Evolutionary conservation across 2,329 filamentous ascomycete genomes (phyloP).

Genomic region (Lecanicillium sp.): DNA sequence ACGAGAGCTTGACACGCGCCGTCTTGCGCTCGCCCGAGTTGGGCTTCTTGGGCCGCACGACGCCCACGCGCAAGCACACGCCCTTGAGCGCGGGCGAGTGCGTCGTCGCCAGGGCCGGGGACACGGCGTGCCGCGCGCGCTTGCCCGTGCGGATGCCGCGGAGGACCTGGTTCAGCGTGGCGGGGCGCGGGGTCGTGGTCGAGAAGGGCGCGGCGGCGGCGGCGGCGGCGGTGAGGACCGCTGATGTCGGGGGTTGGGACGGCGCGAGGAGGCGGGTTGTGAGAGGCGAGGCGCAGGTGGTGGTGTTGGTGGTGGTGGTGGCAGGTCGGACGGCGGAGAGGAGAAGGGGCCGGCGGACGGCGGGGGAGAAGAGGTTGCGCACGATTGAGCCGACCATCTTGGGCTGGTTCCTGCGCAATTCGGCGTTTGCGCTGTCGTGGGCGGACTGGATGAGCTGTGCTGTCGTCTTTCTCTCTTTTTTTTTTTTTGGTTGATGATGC

Average conservation of each 20-base stretch:
- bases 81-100: constrained; percentile 82
- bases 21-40: constrained; percentile 97
- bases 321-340: constrained; percentile 17
- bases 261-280: constrained; percentile 15
- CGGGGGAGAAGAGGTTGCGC: constrained; percentile 30
- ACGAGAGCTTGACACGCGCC: constrained; percentile 82
- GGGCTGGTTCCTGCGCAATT: constrained; percentile 14
- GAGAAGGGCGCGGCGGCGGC: constrained; percentile 39
- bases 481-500: no score
- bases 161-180: constrained; percentile 69
- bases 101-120: constrained; percentile 68
- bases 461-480: background rate
- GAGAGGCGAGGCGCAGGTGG: constrained; percentile 34
- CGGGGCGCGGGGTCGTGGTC: constrained; percentile 48
- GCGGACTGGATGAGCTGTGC: no score
- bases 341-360: constrained; percentile 24
- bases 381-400: constrained; percentile 32
- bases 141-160: constrained; percentile 73
- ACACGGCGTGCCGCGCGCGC: constrained; percentile 77
- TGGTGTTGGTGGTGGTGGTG: constrained; percentile 23
- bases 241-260: constrained; percentile 15
- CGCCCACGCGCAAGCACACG: constrained; percentile 89
- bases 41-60: constrained; percentile 95
- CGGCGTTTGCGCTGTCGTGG: no score
- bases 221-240: constrained; percentile 29